phyloP scores from a whole-genome alignment of 495 filamentous ascomycete genomes.

The Hypoxylon crocopeplum region DNA sequence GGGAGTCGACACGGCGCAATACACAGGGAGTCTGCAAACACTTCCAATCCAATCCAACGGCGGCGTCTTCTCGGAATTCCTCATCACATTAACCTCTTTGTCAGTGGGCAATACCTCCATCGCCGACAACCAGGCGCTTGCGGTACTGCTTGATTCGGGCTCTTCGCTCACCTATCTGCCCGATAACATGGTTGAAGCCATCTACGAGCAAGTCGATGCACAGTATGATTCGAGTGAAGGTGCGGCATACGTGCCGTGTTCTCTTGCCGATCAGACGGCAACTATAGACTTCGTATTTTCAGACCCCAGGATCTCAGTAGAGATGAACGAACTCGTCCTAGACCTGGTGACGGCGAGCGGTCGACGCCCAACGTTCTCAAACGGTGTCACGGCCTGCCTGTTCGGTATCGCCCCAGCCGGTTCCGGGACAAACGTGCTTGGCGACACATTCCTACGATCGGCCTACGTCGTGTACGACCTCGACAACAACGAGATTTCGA shows the following conservation, averaged over 20 bases:
- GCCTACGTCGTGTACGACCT: slow-evolving; percentile 95
- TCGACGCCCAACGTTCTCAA: slow-evolving; percentile 60
- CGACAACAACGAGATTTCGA: slow-evolving; percentile 82
- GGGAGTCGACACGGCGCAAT: slow-evolving; percentile 85
- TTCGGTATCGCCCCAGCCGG: slow-evolving; percentile 80
- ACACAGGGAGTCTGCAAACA: slow-evolving; percentile 70
- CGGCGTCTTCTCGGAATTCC: slow-evolving; percentile 72
- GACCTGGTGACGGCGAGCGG: slow-evolving; percentile 59
- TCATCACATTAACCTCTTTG: slow-evolving; percentile 75
- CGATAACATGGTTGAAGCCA: slow-evolving; percentile 63
- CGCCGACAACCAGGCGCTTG: slow-evolving; percentile 64
- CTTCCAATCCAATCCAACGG: slow-evolving; percentile 73
- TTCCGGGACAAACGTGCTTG: slow-evolving; percentile 71
- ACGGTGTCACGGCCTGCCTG: slow-evolving; percentile 69
- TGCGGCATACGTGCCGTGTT: slow-evolving; percentile 77
- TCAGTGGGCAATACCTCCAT: slow-evolving; percentile 52
- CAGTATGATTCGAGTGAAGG: slow-evolving; percentile 63
- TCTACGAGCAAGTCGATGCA: slow-evolving; percentile 71
- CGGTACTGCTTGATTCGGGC: slow-evolving; percentile 89
- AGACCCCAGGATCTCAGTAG: slow-evolving; percentile 70
- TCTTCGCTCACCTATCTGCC: slow-evolving; percentile 90
- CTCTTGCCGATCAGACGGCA: slow-evolving; percentile 60
- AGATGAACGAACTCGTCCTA: slow-evolving; percentile 79
- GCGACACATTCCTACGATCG: slow-evolving; percentile 91
- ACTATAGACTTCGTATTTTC: slow-evolving; percentile 75